Conservation (phyloP, 257 asterid genomes). For the Ilex asprella region DNA sequence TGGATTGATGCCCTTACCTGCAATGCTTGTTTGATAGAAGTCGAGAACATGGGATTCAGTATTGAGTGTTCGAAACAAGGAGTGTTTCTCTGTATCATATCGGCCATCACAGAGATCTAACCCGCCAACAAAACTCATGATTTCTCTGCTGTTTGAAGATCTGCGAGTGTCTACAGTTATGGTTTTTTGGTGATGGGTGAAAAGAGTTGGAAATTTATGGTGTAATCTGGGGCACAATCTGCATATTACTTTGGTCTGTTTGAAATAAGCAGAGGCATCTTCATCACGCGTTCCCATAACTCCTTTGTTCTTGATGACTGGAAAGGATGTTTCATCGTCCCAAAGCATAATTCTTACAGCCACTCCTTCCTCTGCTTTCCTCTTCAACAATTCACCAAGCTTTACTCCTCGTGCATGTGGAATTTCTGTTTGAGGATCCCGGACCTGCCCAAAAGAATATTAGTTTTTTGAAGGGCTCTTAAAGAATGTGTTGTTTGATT, state of each 20-base stretch:
- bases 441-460: constrained; percentile 39
- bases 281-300: constrained; percentile 84
- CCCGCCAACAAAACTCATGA: constrained; percentile 76
- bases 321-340: constrained; percentile 87
- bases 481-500: no score
- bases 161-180: constrained; percentile 46
- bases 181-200: constrained; percentile 84
- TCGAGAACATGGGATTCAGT: constrained; percentile 68
- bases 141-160: constrained; percentile 54
- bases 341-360: constrained; percentile 75
- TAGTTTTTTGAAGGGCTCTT: neutral
- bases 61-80: constrained; percentile 67
- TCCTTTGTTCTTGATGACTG: constrained; percentile 71
- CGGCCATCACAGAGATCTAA: constrained; percentile 90
- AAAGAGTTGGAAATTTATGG: constrained; percentile 62
- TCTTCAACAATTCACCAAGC: constrained; percentile 66
- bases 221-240: constrained; percentile 65
- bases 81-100: constrained; percentile 76
- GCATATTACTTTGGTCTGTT: constrained; percentile 66
- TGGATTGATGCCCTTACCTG: no score
- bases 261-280: constrained; percentile 64
- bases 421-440: constrained; percentile 52
- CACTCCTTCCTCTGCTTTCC: constrained; percentile 83
- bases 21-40: constrained; percentile 75
- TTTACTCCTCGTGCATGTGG: constrained; percentile 75